Base-by-base conservation (phyloP, 495 filamentous ascomycete genomes). In the Lophiotrema nucula region DNA sequence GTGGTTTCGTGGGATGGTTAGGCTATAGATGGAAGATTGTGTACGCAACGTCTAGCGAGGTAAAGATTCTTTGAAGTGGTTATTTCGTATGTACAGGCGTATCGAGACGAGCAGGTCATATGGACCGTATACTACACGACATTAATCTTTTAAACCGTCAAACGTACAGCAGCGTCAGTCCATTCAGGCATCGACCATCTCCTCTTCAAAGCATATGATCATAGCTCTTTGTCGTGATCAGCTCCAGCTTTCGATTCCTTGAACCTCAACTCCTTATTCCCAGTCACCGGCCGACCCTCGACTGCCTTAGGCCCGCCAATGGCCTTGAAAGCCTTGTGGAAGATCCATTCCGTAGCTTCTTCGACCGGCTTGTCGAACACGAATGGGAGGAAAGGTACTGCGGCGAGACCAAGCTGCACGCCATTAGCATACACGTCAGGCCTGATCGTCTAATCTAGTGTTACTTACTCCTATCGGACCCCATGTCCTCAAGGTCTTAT, bases 331-430 rank as follows among this genome's bases (percentile, higher is more conserved):
- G 78, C 88, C 60, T 83, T 87, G 49, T 93, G 86, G 76, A 98
- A 97, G 8, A 76, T 68, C 88, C 88, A 96, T 65, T 97, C 92
- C 2, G 95, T 86, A 0, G 86, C 90, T 52, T 88, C 77, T 71
- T 97, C 93, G 22, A 98, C 89, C 10, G 93, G 92, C 67, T 96
- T 81, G 65, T 98, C 93, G 69, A 97, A 98, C 37, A 97, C 68
- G 53, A 79, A 91, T 0, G 93, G 93, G 42, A 98, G 74, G 72
- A 90, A 88, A 6, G 93, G 93, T 21, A 98, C 92, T 28, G 91
- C 83, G 3, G 89, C 77, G 45, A 98, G 75, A 48, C 93, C 93
- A 26, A 98, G 80, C 62, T 85, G 64, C 23, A 45, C 13, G 16
- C 39, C 19, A 35, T 55, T 24, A 55, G 38, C 49, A 53, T 11